Percentiles rank a stretch among this genome's conserved stretches.
Conservation (phyloP, 2,329 filamentous ascomycete genomes). For the Calycina herbarum region DNA sequence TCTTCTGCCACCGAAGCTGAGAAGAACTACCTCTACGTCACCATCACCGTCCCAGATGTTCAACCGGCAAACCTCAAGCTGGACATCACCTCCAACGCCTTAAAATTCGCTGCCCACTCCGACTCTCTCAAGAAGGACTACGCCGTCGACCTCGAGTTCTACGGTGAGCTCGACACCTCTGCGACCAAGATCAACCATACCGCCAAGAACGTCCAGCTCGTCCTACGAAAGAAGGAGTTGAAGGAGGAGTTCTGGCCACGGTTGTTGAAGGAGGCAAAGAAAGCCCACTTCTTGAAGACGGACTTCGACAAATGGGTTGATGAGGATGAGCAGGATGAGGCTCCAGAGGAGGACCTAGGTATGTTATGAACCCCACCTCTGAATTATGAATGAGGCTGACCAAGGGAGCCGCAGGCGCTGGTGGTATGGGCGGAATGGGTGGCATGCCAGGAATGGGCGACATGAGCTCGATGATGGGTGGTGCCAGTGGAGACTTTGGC, state of each 20-base stretch:
- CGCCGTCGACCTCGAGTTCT: constrained; percentile 84
- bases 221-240: constrained; percentile 95
- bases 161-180: constrained; percentile 81
- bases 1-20: constrained; percentile 75
- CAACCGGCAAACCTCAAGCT: constrained; percentile 74
- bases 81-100: constrained; percentile 73
- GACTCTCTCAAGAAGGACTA: constrained; percentile 84
- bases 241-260: constrained; percentile 95
- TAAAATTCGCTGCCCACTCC: constrained; percentile 82
- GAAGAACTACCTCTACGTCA: constrained; percentile 95
- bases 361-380: constrained; percentile 45
- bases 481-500: constrained; percentile 68
- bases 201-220: constrained; percentile 81
- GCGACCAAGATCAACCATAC: constrained; percentile 88
- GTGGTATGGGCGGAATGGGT: constrained; percentile 64
- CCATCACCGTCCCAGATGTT: constrained; percentile 86
- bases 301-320: constrained; percentile 80
- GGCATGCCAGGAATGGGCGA: constrained; percentile 44
- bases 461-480: constrained; percentile 40
- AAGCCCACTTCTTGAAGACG: constrained; percentile 94
- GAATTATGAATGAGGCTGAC: neutral
- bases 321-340: constrained; percentile 85
- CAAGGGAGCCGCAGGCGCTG: constrained; percentile 21
- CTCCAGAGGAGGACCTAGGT: constrained; percentile 75
- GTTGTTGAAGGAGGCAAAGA: constrained; percentile 85